These are phyloP conservation scores for Pseudomonodictys pantanalensis DNA, from an alignment of 495 filamentous ascomycete genomes.

Conservation along the genomic window DNA sequence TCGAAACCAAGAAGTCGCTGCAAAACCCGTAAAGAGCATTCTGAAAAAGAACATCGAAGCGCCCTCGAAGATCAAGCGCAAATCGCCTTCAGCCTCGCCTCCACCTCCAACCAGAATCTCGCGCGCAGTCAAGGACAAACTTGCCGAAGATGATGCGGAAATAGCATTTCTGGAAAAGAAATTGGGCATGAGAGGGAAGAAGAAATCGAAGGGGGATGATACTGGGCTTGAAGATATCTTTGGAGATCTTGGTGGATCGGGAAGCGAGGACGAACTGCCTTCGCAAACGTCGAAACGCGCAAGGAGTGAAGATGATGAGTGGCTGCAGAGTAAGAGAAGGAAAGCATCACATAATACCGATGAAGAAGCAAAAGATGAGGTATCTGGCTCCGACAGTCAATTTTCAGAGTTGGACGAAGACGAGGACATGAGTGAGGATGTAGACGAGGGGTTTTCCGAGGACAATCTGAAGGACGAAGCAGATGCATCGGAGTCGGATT, in stretches of 20 bases:
- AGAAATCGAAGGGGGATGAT: slow-evolving; percentile 72
- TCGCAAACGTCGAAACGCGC: slow-evolving; percentile 50
- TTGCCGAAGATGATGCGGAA: slow-evolving; percentile 76
- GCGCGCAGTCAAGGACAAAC: slow-evolving; percentile 58
- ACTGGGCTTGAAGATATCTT: slow-evolving; percentile 81
- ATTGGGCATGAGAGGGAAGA: slow-evolving; percentile 78
- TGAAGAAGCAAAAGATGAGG: slow-evolving; percentile 43
- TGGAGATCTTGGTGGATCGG: slow-evolving; percentile 68
- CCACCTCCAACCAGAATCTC: slow-evolving; percentile 48
- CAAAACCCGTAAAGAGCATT: slow-evolving; percentile 44
- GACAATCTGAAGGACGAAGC: slow-evolving; percentile 43
- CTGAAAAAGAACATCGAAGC: slow-evolving; percentile 41
- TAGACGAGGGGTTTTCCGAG: slow-evolving; percentile 35
- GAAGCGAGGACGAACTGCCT: slow-evolving; percentile 48
- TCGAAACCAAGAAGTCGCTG: slow-evolving; percentile 9
- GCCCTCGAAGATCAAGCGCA: slow-evolving; percentile 5
- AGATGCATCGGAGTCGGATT: slow-evolving; percentile 32
- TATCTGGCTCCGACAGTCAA: slow-evolving; percentile 8
- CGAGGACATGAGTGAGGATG: slow-evolving; percentile 32
- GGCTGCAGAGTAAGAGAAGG: slow-evolving; percentile 62
- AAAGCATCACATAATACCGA: slow-evolving; percentile 58
- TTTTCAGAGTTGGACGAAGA: slow-evolving; percentile 25
- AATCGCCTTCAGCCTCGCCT: slow-evolving; percentile 17
- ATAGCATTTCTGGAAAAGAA: slow-evolving; percentile 88
- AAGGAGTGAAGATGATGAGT: slow-evolving; percentile 50